These are phyloP conservation scores for Penicillium sp. DNA, from an alignment of 2,329 filamentous ascomycete species.

Conservation along the genomic window DNA sequence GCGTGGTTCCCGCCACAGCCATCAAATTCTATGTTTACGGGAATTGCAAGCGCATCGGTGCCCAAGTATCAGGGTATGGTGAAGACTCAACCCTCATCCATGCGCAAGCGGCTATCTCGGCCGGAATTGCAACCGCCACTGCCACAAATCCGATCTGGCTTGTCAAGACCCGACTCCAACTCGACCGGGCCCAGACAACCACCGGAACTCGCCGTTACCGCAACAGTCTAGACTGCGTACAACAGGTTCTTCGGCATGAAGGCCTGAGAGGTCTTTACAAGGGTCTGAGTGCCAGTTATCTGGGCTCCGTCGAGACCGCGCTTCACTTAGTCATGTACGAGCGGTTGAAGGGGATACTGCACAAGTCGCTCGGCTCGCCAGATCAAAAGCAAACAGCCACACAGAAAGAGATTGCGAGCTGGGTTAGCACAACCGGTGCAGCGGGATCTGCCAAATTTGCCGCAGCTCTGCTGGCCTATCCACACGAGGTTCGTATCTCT, in stretches of 20 bases:
- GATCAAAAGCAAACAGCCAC: constrained; percentile 19
- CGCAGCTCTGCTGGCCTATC: constrained; percentile 32
- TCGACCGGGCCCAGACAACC: constrained; percentile 34
- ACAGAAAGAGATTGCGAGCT: constrained; percentile 24
- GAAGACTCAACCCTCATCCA: constrained; percentile 32
- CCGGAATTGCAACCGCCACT: constrained; percentile 33
- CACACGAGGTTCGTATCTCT: constrained; percentile 28
- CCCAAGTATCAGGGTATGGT: constrained; percentile 24
- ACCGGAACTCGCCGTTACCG: constrained; percentile 36
- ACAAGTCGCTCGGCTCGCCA: constrained; percentile 15
- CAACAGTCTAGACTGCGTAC: constrained; percentile 61
- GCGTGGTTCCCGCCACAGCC: constrained; percentile 37
- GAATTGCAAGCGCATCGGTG: constrained; percentile 34
- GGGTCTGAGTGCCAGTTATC: constrained; percentile 68
- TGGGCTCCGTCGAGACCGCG: constrained; percentile 35
- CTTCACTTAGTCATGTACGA: constrained; percentile 36
- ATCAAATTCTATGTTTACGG: constrained; percentile 39
- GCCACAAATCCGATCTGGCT: constrained; percentile 39
- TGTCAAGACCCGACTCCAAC: constrained; percentile 66
- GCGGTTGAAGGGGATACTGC: constrained; percentile 28
- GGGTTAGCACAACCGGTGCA: constrained; percentile 32
- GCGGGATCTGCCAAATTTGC: constrained; percentile 33
- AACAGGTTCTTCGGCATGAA: constrained; percentile 75
- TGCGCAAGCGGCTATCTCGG: constrained; percentile 32
- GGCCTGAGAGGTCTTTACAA: constrained; percentile 81